Percentiles rank a stretch among this genome's conserved stretches.
These are phyloP conservation scores for Colletotrichum sp. DNA, from an alignment of 2,329 filamentous ascomycete species.

Conservation along the genomic window DNA sequence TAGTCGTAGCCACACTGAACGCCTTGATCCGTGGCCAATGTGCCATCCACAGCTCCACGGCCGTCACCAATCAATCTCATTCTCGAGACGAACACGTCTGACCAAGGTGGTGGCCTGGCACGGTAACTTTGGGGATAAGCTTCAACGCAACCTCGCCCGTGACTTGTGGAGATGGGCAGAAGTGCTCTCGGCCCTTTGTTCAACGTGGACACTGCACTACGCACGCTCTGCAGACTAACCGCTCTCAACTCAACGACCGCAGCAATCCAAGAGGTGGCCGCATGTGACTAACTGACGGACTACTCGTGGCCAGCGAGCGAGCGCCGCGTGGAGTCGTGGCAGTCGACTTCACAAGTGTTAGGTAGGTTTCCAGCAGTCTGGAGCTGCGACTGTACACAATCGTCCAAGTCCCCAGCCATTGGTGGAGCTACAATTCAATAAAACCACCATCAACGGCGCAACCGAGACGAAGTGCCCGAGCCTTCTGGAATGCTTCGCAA, in stretches of 20 bases:
- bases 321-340: background rate
- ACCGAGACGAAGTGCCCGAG: background rate
- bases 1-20: background rate
- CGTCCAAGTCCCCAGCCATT: background rate
- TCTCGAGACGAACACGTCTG: slow-evolving; percentile 7
- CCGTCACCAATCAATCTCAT: background rate
- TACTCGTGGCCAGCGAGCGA: background rate
- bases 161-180: background rate
- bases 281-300: background rate
- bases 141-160: slow-evolving; percentile 2
- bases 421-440: background rate
- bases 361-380: background rate
- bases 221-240: background rate
- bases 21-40: background rate
- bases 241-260: background rate
- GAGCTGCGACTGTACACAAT: background rate
- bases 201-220: background rate
- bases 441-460: background rate
- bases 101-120: background rate
- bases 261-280: background rate
- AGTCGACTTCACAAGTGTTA: background rate
- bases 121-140: background rate
- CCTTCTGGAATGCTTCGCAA: background rate
- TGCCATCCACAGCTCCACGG: background rate
- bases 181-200: background rate